phyloP scores from a whole-genome alignment of 2,329 filamentous ascomycete species.

The Thermothelomyces thermophilus region DNA sequence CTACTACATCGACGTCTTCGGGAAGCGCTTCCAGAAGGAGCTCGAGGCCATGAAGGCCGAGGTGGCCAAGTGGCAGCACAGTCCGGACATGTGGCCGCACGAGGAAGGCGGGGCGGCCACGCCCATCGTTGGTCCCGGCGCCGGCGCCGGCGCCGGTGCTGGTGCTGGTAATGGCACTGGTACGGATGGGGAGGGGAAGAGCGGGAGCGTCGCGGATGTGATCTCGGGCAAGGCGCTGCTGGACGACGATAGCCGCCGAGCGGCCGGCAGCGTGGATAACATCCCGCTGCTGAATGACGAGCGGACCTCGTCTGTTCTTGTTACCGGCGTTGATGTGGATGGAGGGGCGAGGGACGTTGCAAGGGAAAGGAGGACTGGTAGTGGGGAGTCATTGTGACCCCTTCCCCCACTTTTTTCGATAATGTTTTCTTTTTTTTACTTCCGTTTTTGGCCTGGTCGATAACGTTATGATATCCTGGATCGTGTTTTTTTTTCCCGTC shows the following conservation, averaged over 20 bases:
- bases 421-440: neutral
- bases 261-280: constrained; percentile 39
- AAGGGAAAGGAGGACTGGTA: constrained; percentile 37
- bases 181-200: neutral
- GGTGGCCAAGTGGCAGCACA: constrained; percentile 78
- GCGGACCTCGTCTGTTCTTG: constrained; percentile 20
- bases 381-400: neutral
- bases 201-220: constrained; percentile 14
- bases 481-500: too few relatives aligned
- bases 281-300: constrained; percentile 53
- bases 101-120: neutral
- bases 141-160: neutral
- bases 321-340: constrained; percentile 28
- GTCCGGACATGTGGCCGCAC: constrained; percentile 44
- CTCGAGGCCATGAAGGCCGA: constrained; percentile 83
- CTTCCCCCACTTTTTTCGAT: neutral
- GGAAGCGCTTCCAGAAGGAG: constrained; percentile 93
- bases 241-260: constrained; percentile 25
- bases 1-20: constrained; percentile 97
- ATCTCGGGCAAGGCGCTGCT: constrained; percentile 21
- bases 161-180: neutral
- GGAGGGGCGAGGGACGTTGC: constrained; percentile 39
- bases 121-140: too few relatives aligned
- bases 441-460: neutral
- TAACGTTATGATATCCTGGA: neutral